These are phyloP conservation scores for Candida ulmi DNA, from an alignment of 805 yeast genomes.

Conservation along the genomic window DNA sequence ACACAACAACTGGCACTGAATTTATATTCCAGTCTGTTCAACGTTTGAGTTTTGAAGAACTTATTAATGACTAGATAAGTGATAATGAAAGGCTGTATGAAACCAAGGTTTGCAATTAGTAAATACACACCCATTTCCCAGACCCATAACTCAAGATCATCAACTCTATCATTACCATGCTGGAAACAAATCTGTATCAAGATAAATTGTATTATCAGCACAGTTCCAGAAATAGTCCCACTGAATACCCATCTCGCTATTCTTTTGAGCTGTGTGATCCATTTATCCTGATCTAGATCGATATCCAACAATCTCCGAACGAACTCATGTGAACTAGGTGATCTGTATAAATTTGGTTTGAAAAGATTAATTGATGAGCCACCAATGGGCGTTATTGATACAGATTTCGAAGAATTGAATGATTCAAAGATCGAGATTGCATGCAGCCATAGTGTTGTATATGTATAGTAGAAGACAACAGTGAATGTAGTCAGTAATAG, in stretches of 20 bases:
- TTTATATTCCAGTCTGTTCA: constrained; percentile 9
- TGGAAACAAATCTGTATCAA: neutral
- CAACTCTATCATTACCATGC: neutral
- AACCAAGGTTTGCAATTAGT: constrained; percentile 8
- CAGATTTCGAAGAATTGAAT: neutral
- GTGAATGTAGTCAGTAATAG: neutral
- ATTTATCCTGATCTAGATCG: neutral
- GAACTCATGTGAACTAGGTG: neutral
- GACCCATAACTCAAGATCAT: neutral
- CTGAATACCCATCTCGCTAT: neutral
- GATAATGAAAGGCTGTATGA: constrained; percentile 17
- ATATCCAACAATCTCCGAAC: neutral
- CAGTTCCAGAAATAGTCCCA: neutral
- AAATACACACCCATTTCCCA: neutral
- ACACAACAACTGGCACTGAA: constrained; percentile 1
- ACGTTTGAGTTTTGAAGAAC: constrained; percentile 9
- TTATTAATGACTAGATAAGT: constrained; percentile 14
- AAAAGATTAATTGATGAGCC: neutral
- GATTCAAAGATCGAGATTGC: neutral
- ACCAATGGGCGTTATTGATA: neutral
- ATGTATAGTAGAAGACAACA: neutral
- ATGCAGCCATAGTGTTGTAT: neutral
- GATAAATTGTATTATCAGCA: neutral
- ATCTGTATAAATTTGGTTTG: neutral
- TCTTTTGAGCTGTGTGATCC: neutral